Percentiles rank a stretch among this genome's conserved stretches.
These are phyloP conservation scores for Globisporangium nunn DNA, from an alignment of 352 stramenopile genomes.

Conservation along the genomic window DNA sequence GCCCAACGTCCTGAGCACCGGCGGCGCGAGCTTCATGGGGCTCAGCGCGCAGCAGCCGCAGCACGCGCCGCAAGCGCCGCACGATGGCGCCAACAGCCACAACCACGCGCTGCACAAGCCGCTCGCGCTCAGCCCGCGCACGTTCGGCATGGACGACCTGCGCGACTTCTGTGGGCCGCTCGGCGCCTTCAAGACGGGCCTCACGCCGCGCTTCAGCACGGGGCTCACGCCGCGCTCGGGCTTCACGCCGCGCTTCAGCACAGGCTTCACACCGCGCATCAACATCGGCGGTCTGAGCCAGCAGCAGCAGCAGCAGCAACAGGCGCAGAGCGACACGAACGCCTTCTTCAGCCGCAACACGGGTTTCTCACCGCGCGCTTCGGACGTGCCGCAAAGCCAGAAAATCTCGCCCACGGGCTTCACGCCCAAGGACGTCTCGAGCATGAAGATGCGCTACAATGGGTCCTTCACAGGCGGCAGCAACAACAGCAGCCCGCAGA, in stretches of 20 bases:
- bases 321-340: slow-evolving; percentile 30
- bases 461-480: slow-evolving; percentile 27
- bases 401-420: slow-evolving; percentile 79
- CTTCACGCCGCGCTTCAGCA: slow-evolving; percentile 76
- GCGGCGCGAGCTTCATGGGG: slow-evolving; percentile 9
- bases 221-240: slow-evolving; percentile 72
- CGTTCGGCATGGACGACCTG: slow-evolving; percentile 81
- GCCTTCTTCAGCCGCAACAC: slow-evolving; percentile 36
- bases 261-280: slow-evolving; percentile 72
- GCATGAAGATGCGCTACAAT: slow-evolving; percentile 73
- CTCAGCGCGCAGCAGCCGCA: slow-evolving; percentile 24
- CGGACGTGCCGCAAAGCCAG: slow-evolving; percentile 28
- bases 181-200: slow-evolving; percentile 75
- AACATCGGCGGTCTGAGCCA: slow-evolving; percentile 37
- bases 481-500: slow-evolving; percentile 38
- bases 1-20: slow-evolving; percentile 24
- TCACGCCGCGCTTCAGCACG: slow-evolving; percentile 78
- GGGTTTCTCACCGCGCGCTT: slow-evolving; percentile 52
- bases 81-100: slow-evolving; percentile 5
- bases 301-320: slow-evolving; percentile 17
- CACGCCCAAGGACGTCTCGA: slow-evolving; percentile 69
- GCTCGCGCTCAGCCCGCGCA: slow-evolving; percentile 68
- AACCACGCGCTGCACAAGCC: slow-evolving; percentile 45
- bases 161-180: slow-evolving; percentile 76
- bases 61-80: not conserved